Evolutionary conservation across 805 yeast genomes (phyloP).

Genomic region (Sungouiozyma ichnusensis): DNA sequence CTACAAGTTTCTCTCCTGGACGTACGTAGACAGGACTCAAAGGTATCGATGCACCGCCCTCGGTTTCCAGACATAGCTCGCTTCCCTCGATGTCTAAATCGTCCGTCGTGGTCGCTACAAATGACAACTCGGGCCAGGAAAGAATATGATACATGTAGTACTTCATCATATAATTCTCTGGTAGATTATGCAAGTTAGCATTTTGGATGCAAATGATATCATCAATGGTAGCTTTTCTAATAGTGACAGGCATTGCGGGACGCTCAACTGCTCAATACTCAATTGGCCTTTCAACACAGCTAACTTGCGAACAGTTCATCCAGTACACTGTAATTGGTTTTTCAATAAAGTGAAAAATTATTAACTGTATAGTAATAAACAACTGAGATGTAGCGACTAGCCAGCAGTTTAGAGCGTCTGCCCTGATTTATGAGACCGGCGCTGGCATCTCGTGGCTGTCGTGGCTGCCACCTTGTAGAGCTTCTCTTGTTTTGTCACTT

Average conservation of each 20-base stretch:
- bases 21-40: constrained; percentile 55
- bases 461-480: no score
- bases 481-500: no score
- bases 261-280: neutral
- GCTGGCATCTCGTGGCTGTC: no score
- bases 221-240: constrained; percentile 74
- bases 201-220: constrained; percentile 95
- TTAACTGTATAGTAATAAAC: no score
- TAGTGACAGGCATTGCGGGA: constrained; percentile 61
- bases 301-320: no score
- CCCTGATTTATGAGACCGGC: no score
- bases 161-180: constrained; percentile 87
- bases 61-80: constrained; percentile 13
- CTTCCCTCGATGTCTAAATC: constrained; percentile 9
- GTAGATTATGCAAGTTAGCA: constrained; percentile 82
- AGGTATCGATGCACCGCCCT: constrained; percentile 27
- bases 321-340: no score
- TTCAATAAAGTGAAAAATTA: neutral
- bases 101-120: constrained; percentile 75
- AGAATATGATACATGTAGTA: constrained; percentile 89
- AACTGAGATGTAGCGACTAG: no score
- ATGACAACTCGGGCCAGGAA: constrained; percentile 97
- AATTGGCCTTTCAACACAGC: no score
- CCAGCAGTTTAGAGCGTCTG: no score
- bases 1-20: constrained; percentile 76